phyloP scores from a whole-genome alignment of 805 yeast species.

The Pichia rugopelliculosa region DNA sequence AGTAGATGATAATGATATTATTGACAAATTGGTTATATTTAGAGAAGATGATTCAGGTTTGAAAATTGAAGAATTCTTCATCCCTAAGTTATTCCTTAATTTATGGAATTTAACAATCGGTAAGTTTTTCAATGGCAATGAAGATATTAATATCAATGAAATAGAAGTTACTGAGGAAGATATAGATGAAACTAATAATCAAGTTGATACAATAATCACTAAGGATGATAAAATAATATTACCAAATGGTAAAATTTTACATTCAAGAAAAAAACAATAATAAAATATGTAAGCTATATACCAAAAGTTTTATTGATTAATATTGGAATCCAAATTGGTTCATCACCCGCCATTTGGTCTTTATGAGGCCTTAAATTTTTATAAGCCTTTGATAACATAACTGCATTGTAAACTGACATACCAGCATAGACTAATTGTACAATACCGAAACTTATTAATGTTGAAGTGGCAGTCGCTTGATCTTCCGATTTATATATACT shows the following conservation, averaged over 20 bases:
- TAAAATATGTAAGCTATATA: neutral
- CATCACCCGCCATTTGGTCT: neutral
- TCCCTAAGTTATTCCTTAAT: neutral
- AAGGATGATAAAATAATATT: neutral
- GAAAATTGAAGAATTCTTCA: slow-evolving; percentile 2
- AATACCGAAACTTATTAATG: neutral
- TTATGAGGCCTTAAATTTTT: neutral
- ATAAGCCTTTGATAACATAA: neutral
- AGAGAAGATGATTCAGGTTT: slow-evolving; percentile 8
- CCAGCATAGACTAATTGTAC: neutral
- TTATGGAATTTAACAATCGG: slow-evolving; percentile 1
- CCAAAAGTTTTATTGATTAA: neutral
- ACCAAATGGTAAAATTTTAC: slow-evolving; percentile 9
- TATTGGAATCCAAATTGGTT: neutral
- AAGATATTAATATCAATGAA: neutral
- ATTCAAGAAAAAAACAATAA: slow-evolving; percentile 7
- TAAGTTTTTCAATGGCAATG: neutral
- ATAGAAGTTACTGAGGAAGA: neutral
- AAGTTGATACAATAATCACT: neutral
- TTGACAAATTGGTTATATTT: slow-evolving; percentile 6
- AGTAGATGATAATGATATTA: neutral
- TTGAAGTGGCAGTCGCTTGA: neutral
- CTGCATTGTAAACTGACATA: neutral
- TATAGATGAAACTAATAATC: slow-evolving; percentile 19
- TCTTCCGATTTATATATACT: neutral